Base-by-base conservation (phyloP, 2,329 filamentous ascomycete genomes). In the Taxawa tesnikishii region DNA sequence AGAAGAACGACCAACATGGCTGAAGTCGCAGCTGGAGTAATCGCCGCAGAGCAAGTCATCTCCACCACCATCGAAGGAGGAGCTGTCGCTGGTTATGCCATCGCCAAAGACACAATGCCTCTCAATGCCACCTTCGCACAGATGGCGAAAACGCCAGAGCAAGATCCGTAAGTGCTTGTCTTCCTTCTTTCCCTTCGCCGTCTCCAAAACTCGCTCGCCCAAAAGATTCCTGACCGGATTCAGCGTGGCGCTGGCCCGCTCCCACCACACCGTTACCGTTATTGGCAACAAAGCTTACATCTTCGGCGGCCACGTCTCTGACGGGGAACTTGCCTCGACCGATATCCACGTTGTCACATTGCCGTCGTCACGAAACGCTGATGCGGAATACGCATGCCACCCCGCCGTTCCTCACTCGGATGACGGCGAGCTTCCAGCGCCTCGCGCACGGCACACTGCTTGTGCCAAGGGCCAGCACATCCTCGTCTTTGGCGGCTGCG, bases 211-310 rank as follows among this genome's bases (percentile, higher is more conserved):
- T n/a, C n/a, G n/a, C 10, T 6, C 4, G 15, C 5, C 9, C n/a
- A 12, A 15, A 10, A 6, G 25, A 8, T 11, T 30, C 5, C 8
- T 15, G 18, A 11, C 23, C 25, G 19, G 23, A n/a, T 6, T 3
- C 16, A 51, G 48, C 30, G 41, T 45, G 8, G 50, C 50, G 3
- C 36, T 52, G 8, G 38, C 44, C 8, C 43, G 51, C 15, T 45
- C 51, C 36, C 52, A 56, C 29, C 59, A 63, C 35, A 56, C 53
- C 4, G 32, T 62, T 14, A 59, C 53, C 2, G 46, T 60, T 1
- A 43, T 63, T 18, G 42, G 48, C 24, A 54, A 60, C 41, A 61
- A 59, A 39, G 58, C 59, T 4, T 63, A 59, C 40, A 53, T 65
- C 15, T 63, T 62, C 34, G 60, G 60, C 23, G 61, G 60, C 28